Evolutionary conservation across 306 rosid species (phyloP).

Genomic region (Prunus fruticosa): DNA sequence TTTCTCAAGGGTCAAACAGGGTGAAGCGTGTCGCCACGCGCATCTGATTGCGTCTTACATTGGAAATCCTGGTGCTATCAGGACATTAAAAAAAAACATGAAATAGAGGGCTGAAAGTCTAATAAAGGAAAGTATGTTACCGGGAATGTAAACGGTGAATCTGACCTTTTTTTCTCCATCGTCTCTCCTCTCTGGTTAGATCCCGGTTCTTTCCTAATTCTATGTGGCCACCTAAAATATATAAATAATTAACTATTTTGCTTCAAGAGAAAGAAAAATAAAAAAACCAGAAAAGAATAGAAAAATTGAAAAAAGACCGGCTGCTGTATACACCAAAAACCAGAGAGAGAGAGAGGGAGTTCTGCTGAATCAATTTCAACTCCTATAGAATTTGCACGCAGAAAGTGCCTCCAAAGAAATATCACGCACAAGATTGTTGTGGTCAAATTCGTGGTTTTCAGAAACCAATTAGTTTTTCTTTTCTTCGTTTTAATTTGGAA

Average conservation of each 20-base stretch:
- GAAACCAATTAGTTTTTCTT: background rate
- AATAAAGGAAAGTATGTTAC: background rate
- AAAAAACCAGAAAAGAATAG: slow-evolving; percentile 1
- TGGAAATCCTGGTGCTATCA: too few relatives aligned
- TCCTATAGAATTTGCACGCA: background rate
- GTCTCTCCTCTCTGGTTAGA: background rate
- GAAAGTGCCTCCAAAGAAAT: background rate
- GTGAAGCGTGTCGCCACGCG: background rate
- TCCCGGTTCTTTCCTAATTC: slow-evolving; percentile 1
- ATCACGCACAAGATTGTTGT: background rate
- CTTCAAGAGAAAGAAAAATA: background rate
- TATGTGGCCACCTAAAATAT: background rate
- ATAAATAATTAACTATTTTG: background rate
- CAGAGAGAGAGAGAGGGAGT: slow-evolving; percentile 37
- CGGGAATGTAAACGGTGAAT: background rate
- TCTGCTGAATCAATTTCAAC: slow-evolving; percentile 35
- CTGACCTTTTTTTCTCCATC: background rate
- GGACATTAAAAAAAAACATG: background rate
- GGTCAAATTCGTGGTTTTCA: background rate
- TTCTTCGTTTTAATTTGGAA: background rate
- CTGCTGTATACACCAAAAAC: slow-evolving; percentile 71
- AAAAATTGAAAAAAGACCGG: slow-evolving; percentile 39
- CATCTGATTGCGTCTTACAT: background rate
- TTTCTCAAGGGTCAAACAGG: background rate
- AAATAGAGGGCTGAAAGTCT: background rate